Base-by-base conservation (phyloP, 495 filamentous ascomycete genomes). In the Trichocladium uniseriatum region DNA sequence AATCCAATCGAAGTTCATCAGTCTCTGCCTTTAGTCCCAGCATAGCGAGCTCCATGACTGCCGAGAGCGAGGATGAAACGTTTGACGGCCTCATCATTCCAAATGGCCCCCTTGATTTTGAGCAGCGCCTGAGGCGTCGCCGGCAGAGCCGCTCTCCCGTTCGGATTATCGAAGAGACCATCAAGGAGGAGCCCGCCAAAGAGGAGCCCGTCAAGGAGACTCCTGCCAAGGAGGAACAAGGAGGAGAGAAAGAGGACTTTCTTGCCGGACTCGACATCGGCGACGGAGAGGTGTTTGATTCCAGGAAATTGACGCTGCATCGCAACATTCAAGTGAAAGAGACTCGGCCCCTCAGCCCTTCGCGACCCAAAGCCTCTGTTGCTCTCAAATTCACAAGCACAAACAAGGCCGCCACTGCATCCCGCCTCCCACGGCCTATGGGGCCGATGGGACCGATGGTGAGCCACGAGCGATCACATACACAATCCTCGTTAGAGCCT, bases 11-110 rank as follows among this genome's bases (percentile, higher is more conserved):
- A 49, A 88, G 86, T 67, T 95, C 87, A 1, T 86, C 89, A 11
- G 83, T 86, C 22, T 94, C 89, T 20, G 83, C 85, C 20, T 78
- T 95, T 65, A 95, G 91, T 56, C 88, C 92, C 10, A 95, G 89
- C 58, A 78, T 91, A 38, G 84, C 88, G 43, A 95, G 89, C 66
- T 92, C 86, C 49, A 73, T 94, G 51, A 94, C 89, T 5, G 77
- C 78, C n/a, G 92, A 94, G 66, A 96, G 91, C 61, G 92, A 96
- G 58, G 90, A 95, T 58, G 92, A 96, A 53, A 80, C 83, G 6
- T 74, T 96, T 37, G 83, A 90, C 51, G 91, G 91, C 20, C 74
- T 98, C 15, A 67, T 94, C 14, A 73, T 97, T 28, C 92, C 92
- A 0, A 76, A 78, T 44, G 90, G 87, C 11, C 89, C 85, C 29